Evolutionary conservation across 208 protist genomes (phyloP).

Genomic region (Crithidia brevicula): DNA sequence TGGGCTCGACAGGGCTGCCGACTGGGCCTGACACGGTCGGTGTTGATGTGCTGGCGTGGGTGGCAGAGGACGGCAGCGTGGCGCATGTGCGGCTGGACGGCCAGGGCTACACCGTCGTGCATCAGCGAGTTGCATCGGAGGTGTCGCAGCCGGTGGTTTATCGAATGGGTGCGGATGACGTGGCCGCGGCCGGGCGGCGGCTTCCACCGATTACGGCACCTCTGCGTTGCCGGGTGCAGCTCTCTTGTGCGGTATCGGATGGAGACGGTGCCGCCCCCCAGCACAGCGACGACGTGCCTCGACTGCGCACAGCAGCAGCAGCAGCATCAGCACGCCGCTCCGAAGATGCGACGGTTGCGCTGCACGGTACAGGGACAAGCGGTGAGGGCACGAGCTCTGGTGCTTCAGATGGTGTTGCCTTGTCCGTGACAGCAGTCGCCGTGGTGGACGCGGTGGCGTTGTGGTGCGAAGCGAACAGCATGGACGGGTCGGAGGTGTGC

Average conservation of each 20-base stretch:
- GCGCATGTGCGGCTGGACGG: conserved; percentile 38
- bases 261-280: no score
- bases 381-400: not conserved
- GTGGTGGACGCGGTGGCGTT: conserved; percentile 10
- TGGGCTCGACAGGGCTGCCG: not conserved
- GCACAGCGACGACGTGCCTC: no score
- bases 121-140: conserved; percentile 46
- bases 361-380: not conserved
- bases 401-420: not conserved
- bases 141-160: conserved; percentile 42
- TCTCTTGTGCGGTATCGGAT: no score
- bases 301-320: no score
- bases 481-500: conserved; percentile 9
- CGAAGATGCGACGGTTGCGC: no score
- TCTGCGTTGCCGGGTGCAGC: conserved; percentile 23
- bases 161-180: conserved; percentile 8
- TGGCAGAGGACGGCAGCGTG: conserved; percentile 74
- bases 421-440: not conserved
- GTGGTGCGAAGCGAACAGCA: not conserved
- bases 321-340: no score
- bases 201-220: conserved; percentile 15
- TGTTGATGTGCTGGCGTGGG: conserved; percentile 51
- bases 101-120: conserved; percentile 54
- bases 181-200: conserved; percentile 6
- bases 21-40: not conserved